Base-by-base conservation (phyloP, 768 basidiomycete genomes). In the Serpula lacrymans region DNA sequence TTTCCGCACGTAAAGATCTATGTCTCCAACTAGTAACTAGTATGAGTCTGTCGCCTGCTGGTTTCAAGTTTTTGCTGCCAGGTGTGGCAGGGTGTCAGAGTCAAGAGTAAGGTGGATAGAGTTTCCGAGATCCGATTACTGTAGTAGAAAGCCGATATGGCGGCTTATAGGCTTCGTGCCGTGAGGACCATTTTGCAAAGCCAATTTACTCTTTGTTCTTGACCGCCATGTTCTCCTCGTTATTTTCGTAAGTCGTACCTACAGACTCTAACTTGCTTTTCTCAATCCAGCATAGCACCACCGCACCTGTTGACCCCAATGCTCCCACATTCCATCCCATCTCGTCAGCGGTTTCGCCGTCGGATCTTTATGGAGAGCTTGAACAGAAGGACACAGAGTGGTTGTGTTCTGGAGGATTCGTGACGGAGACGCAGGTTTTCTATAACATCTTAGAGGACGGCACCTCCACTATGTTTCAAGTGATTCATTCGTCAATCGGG, bases 401-500 rank as follows among this genome's bases (percentile, higher is more conserved):
- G 92, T 58, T 78, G 22, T 91, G 88, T 60, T 69, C 80, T 0
- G 72, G 80, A 35, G 91, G 94, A 1, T 95, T 98, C 60, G 75
- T 78, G 18, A 85, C 92, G 1, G 96, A 98, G 62, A 96, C 95
- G 0, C 91, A 96, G 58, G 73, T 60, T 0, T 98, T 84, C 67
- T 99, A 99, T 63, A 70, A 82, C 32, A 74, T 85, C 51, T 71
- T 87, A 6, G 79, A 82, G 25, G 88, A 94, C 68, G 94, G 92
- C 5, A 76, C 75, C 12, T 74, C 77, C 38, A 46, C 93, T 46
- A 82, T 86, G 79, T 82, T 77, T 55, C 91, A 93, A 64, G 72
- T 93, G 39, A 92, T 94, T 52, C 86, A 93, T 67, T 91, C 89
- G 1, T 72, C 85, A 21, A 76, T 91, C 39, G 94, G 93, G 93